Conservation (phyloP, 257 asterid species). For the Agastache rugosa region DNA sequence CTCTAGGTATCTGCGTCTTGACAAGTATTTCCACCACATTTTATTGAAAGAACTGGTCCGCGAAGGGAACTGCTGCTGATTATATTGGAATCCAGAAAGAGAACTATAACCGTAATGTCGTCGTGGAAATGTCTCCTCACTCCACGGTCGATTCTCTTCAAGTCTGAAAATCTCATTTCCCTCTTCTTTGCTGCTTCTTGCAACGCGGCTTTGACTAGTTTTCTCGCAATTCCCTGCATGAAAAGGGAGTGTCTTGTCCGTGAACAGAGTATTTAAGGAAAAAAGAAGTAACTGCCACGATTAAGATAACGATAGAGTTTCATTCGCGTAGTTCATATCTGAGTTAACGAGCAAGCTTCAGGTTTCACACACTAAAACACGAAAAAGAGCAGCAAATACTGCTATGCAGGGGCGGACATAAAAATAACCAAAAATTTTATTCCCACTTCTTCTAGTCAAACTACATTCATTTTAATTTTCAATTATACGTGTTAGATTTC, state of each 20-base stretch:
- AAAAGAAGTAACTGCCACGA: neutral
- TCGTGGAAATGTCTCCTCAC: slow-evolving; percentile 81
- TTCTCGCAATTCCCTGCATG: slow-evolving; percentile 71
- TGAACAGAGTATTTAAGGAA: slow-evolving; percentile 19
- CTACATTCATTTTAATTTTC: neutral
- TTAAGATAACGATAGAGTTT: neutral
- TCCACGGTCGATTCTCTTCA: slow-evolving; percentile 66
- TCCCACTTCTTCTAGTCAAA: neutral
- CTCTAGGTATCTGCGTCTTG: slow-evolving; percentile 40
- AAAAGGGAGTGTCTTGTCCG: slow-evolving; percentile 6
- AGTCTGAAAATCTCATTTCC: slow-evolving; percentile 74
- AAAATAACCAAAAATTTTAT: neutral
- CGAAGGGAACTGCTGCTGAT: slow-evolving; percentile 47
- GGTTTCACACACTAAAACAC: neutral
- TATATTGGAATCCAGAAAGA: slow-evolving; percentile 60
- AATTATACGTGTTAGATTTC: neutral
- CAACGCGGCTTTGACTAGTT: slow-evolving; percentile 69
- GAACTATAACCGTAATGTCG: slow-evolving; percentile 71
- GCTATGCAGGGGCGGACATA: neutral
- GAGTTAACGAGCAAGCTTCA: neutral
- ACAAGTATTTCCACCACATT: slow-evolving; percentile 45
- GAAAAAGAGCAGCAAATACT: neutral
- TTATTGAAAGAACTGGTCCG: slow-evolving; percentile 56
- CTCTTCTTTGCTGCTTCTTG: slow-evolving; percentile 75
- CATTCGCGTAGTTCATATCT: neutral